These are phyloP conservation scores for Handroanthus guayacan DNA, from an alignment of 257 asterid genomes.

Conservation along the genomic window DNA sequence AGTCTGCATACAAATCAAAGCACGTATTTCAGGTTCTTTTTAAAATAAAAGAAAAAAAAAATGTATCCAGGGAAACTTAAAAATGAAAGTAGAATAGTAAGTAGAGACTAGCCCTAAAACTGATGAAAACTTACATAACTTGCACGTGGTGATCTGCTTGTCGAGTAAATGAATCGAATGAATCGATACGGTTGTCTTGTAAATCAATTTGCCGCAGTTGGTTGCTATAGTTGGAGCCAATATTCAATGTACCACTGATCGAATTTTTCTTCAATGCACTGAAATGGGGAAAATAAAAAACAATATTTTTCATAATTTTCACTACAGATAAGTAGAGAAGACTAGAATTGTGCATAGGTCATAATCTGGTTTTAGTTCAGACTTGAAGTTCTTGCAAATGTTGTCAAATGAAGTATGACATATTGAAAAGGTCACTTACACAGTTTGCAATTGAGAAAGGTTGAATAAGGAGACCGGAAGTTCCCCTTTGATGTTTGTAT, in stretches of 20 bases:
- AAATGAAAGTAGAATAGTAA: not conserved
- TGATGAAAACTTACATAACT: conserved; percentile 53
- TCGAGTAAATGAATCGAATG: conserved; percentile 36
- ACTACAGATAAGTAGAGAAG: not conserved
- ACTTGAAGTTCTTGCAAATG: not conserved
- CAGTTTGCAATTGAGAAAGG: conserved; percentile 72
- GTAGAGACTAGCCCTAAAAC: not conserved
- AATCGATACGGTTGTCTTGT: conserved; percentile 54
- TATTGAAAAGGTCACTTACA: conserved; percentile 51
- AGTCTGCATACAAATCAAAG: conserved; percentile 55
- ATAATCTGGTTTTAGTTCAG: not conserved
- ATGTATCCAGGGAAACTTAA: not conserved
- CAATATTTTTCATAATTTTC: not conserved
- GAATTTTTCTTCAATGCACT: conserved; percentile 63
- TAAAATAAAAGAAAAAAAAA: not conserved
- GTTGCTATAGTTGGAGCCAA: conserved; percentile 49
- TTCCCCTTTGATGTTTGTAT: conserved; percentile 57
- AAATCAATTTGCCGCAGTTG: conserved; percentile 62
- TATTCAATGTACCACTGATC: conserved; percentile 58
- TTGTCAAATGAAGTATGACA: conserved; percentile 6
- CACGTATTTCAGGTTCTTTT: not conserved
- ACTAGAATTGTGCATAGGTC: no score
- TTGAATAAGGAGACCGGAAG: conserved; percentile 63
- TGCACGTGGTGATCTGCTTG: conserved; percentile 43
- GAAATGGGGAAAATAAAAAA: conserved; percentile 30